A percentile compares a stretch with the other conserved stretches of the same genome.
Evolutionary conservation across 1,284 basidiomycete species (phyloP).

Genomic region (Ganoderma lucidum): DNA sequence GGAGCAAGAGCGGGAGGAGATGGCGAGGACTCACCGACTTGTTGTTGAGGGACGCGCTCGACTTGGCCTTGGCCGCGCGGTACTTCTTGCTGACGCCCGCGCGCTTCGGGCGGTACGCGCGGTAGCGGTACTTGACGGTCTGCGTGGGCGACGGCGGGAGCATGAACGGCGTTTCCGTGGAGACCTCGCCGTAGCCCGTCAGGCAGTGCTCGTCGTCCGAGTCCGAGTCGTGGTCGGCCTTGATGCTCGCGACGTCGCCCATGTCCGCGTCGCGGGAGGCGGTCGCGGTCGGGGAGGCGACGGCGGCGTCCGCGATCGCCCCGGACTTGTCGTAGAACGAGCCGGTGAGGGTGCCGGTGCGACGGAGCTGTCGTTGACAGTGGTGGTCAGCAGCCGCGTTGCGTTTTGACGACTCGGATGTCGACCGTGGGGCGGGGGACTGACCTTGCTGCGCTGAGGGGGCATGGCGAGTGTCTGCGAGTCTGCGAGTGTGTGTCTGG

Average conservation of each 20-base stretch:
- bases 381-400: conserved; percentile 10
- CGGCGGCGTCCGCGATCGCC: conserved; percentile 21
- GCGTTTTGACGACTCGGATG: neutral
- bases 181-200: conserved; percentile 31
- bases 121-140: conserved; percentile 35
- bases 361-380: conserved; percentile 11
- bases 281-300: conserved; percentile 19
- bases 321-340: conserved; percentile 31
- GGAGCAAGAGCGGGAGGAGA: neutral
- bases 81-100: conserved; percentile 23
- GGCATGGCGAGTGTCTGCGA: conserved; percentile 20
- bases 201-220: conserved; percentile 28
- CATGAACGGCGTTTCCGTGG: conserved; percentile 24
- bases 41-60: conserved; percentile 24
- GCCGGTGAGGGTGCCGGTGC: conserved; percentile 23
- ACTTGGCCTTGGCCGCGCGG: conserved; percentile 29
- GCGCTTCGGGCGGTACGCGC: conserved; percentile 32
- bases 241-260: conserved; percentile 10
- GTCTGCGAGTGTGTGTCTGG: neutral
- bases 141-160: conserved; percentile 33
- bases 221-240: conserved; percentile 16
- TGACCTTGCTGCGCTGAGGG: conserved; percentile 28
- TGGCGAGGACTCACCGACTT: conserved; percentile 12
- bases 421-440: neutral
- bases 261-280: conserved; percentile 3